phyloP scores from a whole-genome alignment of 495 filamentous ascomycete species.

The Hypoxylon fuscum region DNA sequence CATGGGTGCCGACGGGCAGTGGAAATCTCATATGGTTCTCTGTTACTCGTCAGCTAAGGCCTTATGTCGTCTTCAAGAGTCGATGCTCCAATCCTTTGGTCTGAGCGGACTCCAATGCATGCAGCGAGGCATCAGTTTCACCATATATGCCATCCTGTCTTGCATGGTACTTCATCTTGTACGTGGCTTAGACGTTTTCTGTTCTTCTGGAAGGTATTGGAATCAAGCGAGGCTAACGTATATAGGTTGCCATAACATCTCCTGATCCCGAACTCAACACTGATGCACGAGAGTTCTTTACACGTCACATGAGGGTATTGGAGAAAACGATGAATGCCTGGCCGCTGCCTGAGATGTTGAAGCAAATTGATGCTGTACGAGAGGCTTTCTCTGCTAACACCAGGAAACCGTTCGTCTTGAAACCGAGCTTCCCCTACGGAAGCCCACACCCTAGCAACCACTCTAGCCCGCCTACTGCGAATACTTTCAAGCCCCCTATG shows the following conservation, averaged over 20 bases:
- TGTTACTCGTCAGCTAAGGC: slow-evolving; percentile 89
- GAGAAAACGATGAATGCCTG: slow-evolving; percentile 85
- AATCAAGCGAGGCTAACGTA: slow-evolving; percentile 1
- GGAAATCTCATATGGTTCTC: slow-evolving; percentile 87
- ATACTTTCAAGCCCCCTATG: slow-evolving; percentile 51
- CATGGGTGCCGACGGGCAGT: slow-evolving; percentile 74
- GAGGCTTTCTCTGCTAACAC: slow-evolving; percentile 93
- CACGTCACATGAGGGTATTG: slow-evolving; percentile 92
- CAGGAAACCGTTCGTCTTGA: slow-evolving; percentile 86
- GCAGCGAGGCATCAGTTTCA: slow-evolving; percentile 94
- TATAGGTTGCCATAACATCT: slow-evolving; percentile 89
- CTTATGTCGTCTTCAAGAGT: slow-evolving; percentile 91
- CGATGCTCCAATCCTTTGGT: slow-evolving; percentile 78
- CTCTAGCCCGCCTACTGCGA: slow-evolving; percentile 69
- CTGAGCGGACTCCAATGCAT: slow-evolving; percentile 87
- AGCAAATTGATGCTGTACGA: slow-evolving; percentile 87
- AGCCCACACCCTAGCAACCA: slow-evolving; percentile 71
- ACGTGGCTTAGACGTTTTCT: slow-evolving; percentile 45
- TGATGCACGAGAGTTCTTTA: slow-evolving; percentile 90
- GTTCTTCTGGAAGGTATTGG: slow-evolving; percentile 1
- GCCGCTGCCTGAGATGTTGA: slow-evolving; percentile 92
- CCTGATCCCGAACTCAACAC: slow-evolving; percentile 88
- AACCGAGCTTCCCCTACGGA: slow-evolving; percentile 86
- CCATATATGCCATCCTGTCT: slow-evolving; percentile 89
- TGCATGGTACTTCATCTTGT: slow-evolving; percentile 97